Conservation (phyloP, 192 early-diverging fungal genomes). For the Coemansia sp. region DNA sequence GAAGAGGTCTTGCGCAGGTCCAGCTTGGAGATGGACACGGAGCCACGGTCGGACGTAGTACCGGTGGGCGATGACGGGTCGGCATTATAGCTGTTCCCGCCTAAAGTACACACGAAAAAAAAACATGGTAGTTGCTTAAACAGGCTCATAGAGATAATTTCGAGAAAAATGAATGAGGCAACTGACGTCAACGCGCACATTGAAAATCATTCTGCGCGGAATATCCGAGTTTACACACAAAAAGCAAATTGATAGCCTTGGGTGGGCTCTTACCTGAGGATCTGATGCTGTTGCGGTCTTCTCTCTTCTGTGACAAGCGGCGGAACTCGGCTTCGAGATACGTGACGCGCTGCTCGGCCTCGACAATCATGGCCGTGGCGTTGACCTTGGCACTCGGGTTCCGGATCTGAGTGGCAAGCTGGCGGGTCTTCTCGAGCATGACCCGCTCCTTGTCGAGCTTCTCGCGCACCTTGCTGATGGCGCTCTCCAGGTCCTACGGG, state of each 20-base stretch:
- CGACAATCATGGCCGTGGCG: slow-evolving; percentile 68
- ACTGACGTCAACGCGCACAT: too few species aligned
- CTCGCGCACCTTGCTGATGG: slow-evolving; percentile 63
- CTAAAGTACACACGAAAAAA: slow-evolving; percentile 12
- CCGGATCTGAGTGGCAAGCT: slow-evolving; percentile 65
- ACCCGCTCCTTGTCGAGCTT: slow-evolving; percentile 72
- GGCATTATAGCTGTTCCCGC: slow-evolving; percentile 18
- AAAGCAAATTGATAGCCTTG: too few species aligned
- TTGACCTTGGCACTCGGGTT: slow-evolving; percentile 69
- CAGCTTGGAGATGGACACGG: slow-evolving; percentile 45
- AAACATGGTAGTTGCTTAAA: slow-evolving; percentile 1
- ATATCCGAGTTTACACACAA: background rate
- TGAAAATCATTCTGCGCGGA: too few species aligned
- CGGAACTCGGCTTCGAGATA: slow-evolving; percentile 65
- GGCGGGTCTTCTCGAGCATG: slow-evolving; percentile 66
- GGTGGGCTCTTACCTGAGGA: slow-evolving; percentile 16
- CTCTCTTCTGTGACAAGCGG: slow-evolving; percentile 57
- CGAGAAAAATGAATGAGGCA: background rate
- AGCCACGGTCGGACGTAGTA: slow-evolving; percentile 14
- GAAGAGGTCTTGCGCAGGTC: slow-evolving; percentile 69
- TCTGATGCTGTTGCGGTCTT: slow-evolving; percentile 49
- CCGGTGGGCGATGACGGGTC: slow-evolving; percentile 17
- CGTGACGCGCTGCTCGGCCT: slow-evolving; percentile 63
- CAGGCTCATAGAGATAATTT: too few species aligned
- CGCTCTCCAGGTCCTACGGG: slow-evolving; percentile 57